Evolutionary conservation across 1,284 basidiomycete genomes (phyloP).

Genomic region (Vanrija sp.): DNA sequence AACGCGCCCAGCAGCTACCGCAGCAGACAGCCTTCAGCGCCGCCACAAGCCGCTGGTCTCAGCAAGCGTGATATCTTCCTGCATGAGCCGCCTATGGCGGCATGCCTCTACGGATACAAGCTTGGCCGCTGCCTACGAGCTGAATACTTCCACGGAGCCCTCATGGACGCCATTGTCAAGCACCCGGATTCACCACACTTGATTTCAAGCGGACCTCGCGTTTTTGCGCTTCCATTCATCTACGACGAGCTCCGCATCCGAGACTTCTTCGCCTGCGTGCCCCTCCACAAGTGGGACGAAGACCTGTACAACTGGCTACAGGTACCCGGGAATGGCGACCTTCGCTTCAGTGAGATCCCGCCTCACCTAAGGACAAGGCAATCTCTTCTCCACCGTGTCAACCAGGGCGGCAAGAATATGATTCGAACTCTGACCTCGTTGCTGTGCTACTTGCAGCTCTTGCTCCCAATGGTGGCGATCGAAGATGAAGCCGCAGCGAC

Average conservation of each 20-base stretch:
- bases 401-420: constrained; percentile 20
- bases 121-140: constrained; percentile 26
- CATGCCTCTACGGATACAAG: constrained; percentile 32
- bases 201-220: constrained; percentile 21
- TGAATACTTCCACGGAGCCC: constrained; percentile 27
- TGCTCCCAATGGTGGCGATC: constrained; percentile 23
- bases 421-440: constrained; percentile 23
- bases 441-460: constrained; percentile 28
- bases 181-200: constrained; percentile 14
- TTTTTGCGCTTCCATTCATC: constrained; percentile 35
- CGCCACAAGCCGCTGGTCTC: neutral
- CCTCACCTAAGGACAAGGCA: constrained; percentile 4
- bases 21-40: too few species aligned
- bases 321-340: constrained; percentile 22
- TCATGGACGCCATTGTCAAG: constrained; percentile 20
- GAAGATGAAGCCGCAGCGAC: constrained; percentile 1
- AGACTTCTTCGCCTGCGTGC: constrained; percentile 29
- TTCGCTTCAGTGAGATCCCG: constrained; percentile 13
- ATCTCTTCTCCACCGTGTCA: constrained; percentile 8
- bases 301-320: constrained; percentile 31
- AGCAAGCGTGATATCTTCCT: constrained; percentile 17
- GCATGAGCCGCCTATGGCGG: constrained; percentile 25
- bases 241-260: constrained; percentile 34
- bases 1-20: too few species aligned
- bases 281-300: constrained; percentile 24